Evolutionary conservation across 2,329 filamentous ascomycete species (phyloP), one percentile per base, ranked within the genome.

Genomic region (Fusarium piperis): DNA sequence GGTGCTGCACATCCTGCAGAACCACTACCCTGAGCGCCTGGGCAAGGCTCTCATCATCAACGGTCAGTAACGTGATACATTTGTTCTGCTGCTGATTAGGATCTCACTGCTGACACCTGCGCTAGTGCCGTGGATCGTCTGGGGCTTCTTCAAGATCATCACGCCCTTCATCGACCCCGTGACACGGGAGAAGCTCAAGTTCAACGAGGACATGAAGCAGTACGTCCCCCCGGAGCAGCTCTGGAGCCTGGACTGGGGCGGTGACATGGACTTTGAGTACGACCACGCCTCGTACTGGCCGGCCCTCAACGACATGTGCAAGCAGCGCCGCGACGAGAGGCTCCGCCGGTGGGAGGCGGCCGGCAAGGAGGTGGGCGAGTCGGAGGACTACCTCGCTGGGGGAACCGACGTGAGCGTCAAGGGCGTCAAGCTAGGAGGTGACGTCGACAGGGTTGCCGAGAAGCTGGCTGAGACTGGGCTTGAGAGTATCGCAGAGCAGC

Each of bases 91-190:
- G 33, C 53, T 68, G 23, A 67, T 53, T 35, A 7, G 18, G 23
- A 10, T 44, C 23, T 44, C 39, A 44, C 8, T 44, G 39, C 39
- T 44, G 39, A 44, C 39, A 44, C 15, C 15, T 44, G 39, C 39
- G 15, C 23, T 44, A 95, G 93, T 97, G 55, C 95, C 95, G 1
- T 98, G 94, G 90, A 88, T 97, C 71, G 93, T 98, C 68, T 92
- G 90, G 81, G 93, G 93, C 57, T 99, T 99, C 87, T 97, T 98
- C 88, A 98, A 97, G 83, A 85, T 98, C 76, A 95, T 99, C 83
- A 94, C 91, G 6, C 94, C 95, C 39, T 98, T 99, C 83, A 97
- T 99, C 83, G 96, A 99, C 82, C 96, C 96, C 9, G 85, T 95
- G 76, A 99, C 96, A 11, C 91, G 93, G 65, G 91, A 96, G 78